phyloP scores from a whole-genome alignment of 129 eudicot species.

The Dittrichia graveolens region DNA sequence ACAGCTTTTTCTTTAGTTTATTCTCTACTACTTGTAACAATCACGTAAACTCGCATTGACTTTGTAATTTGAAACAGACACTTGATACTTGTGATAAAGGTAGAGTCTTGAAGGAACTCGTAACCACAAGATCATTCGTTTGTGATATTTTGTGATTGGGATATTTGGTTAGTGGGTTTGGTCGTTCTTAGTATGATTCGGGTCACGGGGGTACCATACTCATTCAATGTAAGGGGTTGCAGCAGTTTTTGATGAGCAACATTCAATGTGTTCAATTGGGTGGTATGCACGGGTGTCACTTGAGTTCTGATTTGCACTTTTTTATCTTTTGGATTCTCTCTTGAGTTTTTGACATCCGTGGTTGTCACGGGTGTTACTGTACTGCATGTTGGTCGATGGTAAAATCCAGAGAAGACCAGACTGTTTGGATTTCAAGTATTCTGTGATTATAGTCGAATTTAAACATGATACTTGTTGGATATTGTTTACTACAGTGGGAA shows the following conservation, averaged over 20 bases:
- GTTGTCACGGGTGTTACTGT: constrained; percentile 28
- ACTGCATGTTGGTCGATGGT: neutral
- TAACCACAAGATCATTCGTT: neutral
- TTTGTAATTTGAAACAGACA: neutral
- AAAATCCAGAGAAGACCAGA: neutral
- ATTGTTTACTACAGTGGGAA: neutral
- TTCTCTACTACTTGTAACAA: constrained; percentile 12
- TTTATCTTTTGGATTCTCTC: constrained; percentile 9
- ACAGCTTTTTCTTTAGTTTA: constrained; percentile 21
- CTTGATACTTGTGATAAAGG: constrained; percentile 23
- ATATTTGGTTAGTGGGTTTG: neutral
- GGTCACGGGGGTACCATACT: neutral
- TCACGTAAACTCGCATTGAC: constrained; percentile 25
- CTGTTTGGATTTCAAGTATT: neutral
- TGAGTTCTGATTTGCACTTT: constrained; percentile 23
- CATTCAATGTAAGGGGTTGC: constrained; percentile 18
- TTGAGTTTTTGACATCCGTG: neutral
- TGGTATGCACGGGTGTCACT: constrained; percentile 19
- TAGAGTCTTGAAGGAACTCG: constrained; percentile 20
- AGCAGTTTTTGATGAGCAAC: constrained; percentile 3
- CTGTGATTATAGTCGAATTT: neutral
- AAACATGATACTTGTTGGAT: neutral
- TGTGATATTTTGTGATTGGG: neutral
- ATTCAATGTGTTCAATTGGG: constrained; percentile 27
- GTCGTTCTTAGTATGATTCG: constrained; percentile 16